Conservation (phyloP, 2,329 filamentous ascomycete genomes). For the Beauveria pseudobassiana region DNA sequence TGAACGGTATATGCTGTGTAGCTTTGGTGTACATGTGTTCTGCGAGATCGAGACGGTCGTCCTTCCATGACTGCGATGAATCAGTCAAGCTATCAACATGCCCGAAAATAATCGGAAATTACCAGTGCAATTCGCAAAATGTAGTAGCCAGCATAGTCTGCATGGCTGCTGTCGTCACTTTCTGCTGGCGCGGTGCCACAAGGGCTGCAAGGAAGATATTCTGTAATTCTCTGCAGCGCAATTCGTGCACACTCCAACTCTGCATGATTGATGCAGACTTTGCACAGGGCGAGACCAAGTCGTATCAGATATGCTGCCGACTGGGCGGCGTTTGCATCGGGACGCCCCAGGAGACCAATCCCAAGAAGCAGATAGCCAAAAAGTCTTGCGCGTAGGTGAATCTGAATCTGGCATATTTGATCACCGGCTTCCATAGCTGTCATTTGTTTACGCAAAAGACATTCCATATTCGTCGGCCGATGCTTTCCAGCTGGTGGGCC, state of each 20-base stretch:
- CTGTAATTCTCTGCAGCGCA: constrained; percentile 56
- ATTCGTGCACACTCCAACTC: constrained; percentile 52
- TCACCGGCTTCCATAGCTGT: neutral
- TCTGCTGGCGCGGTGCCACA: neutral
- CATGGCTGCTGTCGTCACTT: neutral
- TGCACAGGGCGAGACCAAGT: constrained; percentile 61
- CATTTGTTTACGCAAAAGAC: neutral
- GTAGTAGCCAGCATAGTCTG: neutral
- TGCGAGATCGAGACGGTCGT: constrained; percentile 64
- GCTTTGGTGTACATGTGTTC: constrained; percentile 68
- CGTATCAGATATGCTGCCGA: constrained; percentile 49
- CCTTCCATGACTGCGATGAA: constrained; percentile 58
- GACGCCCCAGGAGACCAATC: neutral
- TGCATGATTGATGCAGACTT: constrained; percentile 36
- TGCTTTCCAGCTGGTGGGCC: neutral
- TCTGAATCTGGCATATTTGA: neutral
- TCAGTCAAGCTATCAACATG: neutral
- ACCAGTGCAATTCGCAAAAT: constrained; percentile 58
- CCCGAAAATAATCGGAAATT: constrained; percentile 20
- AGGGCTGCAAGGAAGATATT: constrained; percentile 33
- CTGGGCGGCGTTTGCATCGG: neutral
- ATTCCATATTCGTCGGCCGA: constrained; percentile 5
- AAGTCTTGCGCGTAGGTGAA: neutral
- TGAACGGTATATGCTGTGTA: neutral
- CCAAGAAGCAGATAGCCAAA: constrained; percentile 4